These are phyloP conservation scores for Corylus americana DNA, from an alignment of 306 rosid genomes.

Conservation along the genomic window DNA sequence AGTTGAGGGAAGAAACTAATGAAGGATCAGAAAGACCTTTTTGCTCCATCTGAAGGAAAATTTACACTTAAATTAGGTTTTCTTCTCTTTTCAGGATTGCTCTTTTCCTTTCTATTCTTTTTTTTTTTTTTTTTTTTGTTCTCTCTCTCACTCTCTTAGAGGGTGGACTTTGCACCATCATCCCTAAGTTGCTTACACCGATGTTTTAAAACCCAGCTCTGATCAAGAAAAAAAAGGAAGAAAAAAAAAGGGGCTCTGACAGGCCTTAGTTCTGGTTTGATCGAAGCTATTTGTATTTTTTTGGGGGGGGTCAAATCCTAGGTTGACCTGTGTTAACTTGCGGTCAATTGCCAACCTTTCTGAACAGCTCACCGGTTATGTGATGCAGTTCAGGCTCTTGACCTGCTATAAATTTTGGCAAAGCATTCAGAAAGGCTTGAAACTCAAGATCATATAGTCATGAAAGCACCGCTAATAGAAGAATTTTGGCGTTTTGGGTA, in stretches of 20 bases:
- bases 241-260: too few relatives aligned
- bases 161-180: background rate
- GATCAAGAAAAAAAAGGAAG: too few relatives aligned
- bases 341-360: background rate
- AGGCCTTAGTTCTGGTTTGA: too few relatives aligned
- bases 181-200: background rate
- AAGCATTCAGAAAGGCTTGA: background rate
- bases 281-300: too few relatives aligned
- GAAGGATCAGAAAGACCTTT: background rate
- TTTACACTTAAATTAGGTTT: background rate
- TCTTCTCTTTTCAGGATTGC: background rate
- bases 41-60: background rate
- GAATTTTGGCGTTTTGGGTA: too few relatives aligned
- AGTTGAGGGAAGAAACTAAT: background rate
- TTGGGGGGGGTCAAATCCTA: too few relatives aligned
- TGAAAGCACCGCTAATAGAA: background rate
- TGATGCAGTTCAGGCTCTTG: background rate
- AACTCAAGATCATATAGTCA: background rate
- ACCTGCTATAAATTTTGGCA: background rate
- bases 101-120: background rate
- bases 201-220: background rate
- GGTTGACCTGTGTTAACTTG: background rate
- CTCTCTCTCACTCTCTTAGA: background rate
- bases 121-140: background rate
- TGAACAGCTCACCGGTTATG: background rate